Percentiles rank a stretch among this genome's conserved stretches.
phyloP scores from a whole-genome alignment of 257 asterid genomes.

The Penstemon newberryi region DNA sequence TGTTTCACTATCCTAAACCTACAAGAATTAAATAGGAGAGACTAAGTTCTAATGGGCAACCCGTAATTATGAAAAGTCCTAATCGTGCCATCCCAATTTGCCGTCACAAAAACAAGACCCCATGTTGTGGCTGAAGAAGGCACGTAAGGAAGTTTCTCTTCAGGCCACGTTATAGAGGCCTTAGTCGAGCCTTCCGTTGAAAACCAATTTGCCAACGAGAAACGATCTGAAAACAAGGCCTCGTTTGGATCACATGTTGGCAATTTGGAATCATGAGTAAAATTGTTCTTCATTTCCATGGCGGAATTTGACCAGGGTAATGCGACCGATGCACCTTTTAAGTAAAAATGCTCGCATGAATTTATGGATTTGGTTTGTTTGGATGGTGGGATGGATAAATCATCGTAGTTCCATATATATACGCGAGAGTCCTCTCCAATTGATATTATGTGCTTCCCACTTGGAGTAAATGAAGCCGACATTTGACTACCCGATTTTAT shows the following conservation, averaged over 20 bases:
- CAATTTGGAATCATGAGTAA: constrained; percentile 8
- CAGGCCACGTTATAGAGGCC: constrained; percentile 76
- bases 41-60: constrained; percentile 49
- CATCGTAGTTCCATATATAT: constrained; percentile 67
- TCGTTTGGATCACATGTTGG: constrained; percentile 22
- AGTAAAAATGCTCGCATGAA: constrained; percentile 69
- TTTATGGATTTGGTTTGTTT: constrained; percentile 52
- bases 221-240: constrained; percentile 43
- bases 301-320: constrained; percentile 56
- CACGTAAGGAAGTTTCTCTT: constrained; percentile 67
- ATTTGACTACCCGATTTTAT: constrained; percentile 65
- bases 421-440: constrained; percentile 72
- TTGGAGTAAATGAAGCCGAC: constrained; percentile 67
- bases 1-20: too few species aligned
- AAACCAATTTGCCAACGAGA: constrained; percentile 70
- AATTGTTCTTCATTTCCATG: background rate
- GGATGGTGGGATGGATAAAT: constrained; percentile 38
- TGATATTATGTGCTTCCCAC: constrained; percentile 67
- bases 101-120: constrained; percentile 79
- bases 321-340: constrained; percentile 53
- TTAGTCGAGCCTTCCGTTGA: constrained; percentile 52
- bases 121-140: constrained; percentile 39
- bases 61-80: constrained; percentile 84
- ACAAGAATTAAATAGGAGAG: too few species aligned
- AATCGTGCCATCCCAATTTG: constrained; percentile 63